Conservation (phyloP, 75 land plant genomes). For the Pinus albicaulis region DNA sequence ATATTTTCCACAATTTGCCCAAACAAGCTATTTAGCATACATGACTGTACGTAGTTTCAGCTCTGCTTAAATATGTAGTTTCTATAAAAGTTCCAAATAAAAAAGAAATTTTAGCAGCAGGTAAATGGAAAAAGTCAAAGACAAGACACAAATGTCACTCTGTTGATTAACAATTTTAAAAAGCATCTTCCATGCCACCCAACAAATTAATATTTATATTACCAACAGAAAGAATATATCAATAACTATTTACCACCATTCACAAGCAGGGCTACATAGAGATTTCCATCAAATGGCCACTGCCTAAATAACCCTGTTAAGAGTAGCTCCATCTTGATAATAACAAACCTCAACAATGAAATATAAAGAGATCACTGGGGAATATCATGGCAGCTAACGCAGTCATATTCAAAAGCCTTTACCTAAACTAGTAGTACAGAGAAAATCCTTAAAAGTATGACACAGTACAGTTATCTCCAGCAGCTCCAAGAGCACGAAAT, state of each 20-base stretch:
- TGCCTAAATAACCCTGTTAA: neutral
- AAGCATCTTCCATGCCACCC: neutral
- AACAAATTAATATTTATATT: neutral
- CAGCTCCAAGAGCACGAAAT: neutral
- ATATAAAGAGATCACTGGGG: constrained; percentile 8
- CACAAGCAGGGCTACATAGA: neutral
- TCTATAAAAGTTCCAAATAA: too few relatives aligned
- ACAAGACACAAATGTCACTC: too few relatives aligned
- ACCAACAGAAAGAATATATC: neutral
- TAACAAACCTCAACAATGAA: neutral
- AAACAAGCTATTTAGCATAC: too few relatives aligned
- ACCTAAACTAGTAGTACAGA: too few relatives aligned
- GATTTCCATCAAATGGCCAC: neutral
- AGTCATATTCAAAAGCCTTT: neutral
- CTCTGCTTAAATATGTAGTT: neutral
- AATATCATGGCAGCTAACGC: neutral
- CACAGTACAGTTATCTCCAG: neutral
- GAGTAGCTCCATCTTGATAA: neutral
- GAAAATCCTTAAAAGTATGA: neutral
- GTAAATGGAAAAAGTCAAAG: neutral
- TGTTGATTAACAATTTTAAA: neutral
- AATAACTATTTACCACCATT: neutral
- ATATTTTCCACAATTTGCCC: too few relatives aligned
- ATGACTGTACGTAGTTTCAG: neutral
- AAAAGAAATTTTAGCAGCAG: neutral